Conservation (phyloP, 306 rosid species). For the Senna siamea region DNA sequence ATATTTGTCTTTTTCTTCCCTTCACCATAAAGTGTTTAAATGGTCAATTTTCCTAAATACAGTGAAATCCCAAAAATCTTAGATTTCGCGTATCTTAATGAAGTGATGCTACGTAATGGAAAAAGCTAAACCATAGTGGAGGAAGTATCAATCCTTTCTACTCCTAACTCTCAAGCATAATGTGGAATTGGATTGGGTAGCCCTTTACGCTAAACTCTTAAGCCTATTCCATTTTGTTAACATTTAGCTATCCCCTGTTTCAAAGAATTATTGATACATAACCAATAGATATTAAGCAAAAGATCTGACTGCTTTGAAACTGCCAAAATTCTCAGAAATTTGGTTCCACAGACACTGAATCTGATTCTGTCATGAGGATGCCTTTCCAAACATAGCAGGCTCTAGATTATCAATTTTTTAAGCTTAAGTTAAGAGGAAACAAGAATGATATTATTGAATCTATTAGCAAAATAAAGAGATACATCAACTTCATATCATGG, state of each 20-base stretch:
- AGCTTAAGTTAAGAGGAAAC: not conserved
- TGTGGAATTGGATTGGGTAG: not conserved
- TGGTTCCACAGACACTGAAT: not conserved
- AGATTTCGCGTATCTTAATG: conserved; percentile 29
- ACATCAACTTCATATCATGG: not conserved
- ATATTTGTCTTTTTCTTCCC: conserved; percentile 32
- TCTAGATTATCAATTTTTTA: not conserved
- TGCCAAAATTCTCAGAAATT: not conserved
- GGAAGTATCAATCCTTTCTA: conserved; percentile 39
- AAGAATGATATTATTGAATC: not conserved
- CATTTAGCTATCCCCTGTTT: too few relatives aligned
- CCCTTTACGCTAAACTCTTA: conserved; percentile 39
- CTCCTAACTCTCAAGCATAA: conserved; percentile 28
- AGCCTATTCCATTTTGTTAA: not conserved
- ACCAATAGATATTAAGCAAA: not conserved
- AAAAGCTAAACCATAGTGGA: conserved; percentile 33
- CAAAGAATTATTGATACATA: too few relatives aligned
- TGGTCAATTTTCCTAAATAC: conserved; percentile 37
- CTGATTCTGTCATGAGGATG: not conserved
- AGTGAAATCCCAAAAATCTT: not conserved
- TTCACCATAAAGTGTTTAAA: conserved; percentile 36
- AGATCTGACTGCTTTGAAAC: not conserved
- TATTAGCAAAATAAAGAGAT: not conserved
- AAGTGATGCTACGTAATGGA: conserved; percentile 28
- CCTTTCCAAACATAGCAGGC: not conserved